Evolutionary conservation across 148 eudicot species (phyloP).

Genomic region (Arctostaphylos glauca): DNA sequence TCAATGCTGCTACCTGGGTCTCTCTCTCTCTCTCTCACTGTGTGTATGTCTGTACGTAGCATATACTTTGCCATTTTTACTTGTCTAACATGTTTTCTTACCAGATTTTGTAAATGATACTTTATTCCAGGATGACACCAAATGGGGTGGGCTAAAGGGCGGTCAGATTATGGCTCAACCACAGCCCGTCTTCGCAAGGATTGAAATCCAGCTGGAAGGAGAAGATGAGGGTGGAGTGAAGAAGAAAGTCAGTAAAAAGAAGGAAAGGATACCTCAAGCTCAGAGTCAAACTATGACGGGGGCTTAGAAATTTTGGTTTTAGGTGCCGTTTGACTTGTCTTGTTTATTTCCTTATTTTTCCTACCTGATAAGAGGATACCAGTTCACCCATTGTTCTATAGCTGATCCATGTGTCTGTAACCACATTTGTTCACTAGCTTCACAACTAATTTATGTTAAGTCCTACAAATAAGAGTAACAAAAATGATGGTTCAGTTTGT

Average conservation of each 20-base stretch:
- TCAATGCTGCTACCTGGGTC: conserved; percentile 73
- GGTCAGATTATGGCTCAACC: conserved; percentile 84
- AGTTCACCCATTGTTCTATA: not conserved
- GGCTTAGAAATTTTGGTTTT: conserved; percentile 26
- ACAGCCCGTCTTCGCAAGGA: conserved; percentile 74
- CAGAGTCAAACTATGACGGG: conserved; percentile 38
- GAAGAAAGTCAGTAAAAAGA: conserved; percentile 58
- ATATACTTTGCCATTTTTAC: too few species aligned
- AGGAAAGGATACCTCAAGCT: conserved; percentile 40
- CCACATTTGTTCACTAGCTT: not conserved
- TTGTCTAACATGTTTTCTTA: not conserved
- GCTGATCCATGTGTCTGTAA: not conserved
- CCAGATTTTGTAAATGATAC: conserved; percentile 12
- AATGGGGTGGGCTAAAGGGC: conserved; percentile 87
- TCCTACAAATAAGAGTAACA: not conserved
- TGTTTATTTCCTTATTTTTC: not conserved
- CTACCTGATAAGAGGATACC: not conserved
- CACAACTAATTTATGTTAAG: not conserved
- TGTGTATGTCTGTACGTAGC: not conserved
- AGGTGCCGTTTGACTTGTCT: not conserved
- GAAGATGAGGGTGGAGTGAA: conserved; percentile 30
- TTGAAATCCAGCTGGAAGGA: conserved; percentile 46
- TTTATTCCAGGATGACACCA: conserved; percentile 69
- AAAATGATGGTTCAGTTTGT: too few species aligned
- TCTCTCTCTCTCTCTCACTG: conserved; percentile 34